A percentile compares a stretch with the other conserved stretches of the same genome.
Evolutionary conservation across 805 yeast species (phyloP).

Genomic region (Candida insectorum): DNA sequence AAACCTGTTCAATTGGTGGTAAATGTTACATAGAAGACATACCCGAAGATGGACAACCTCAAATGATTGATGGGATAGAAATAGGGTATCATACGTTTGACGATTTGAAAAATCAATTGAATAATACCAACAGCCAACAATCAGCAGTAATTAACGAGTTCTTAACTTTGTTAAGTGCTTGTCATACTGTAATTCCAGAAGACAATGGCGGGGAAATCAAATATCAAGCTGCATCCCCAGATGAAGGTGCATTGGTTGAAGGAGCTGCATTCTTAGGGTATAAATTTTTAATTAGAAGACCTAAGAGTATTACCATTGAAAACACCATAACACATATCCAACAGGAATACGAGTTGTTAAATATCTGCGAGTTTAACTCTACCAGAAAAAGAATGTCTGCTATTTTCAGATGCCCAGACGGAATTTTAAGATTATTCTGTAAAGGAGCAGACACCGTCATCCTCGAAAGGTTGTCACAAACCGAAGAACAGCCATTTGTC

Average conservation of each 20-base stretch:
- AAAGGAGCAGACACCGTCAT: constrained; percentile 99
- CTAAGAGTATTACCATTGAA: constrained; percentile 71
- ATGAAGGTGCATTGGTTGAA: constrained; percentile 96
- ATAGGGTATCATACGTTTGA: constrained; percentile 74
- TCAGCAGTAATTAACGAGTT: constrained; percentile 64
- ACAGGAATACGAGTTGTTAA: constrained; percentile 70
- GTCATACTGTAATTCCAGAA: constrained; percentile 98
- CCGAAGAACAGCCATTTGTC: constrained; percentile 67
- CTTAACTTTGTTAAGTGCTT: constrained; percentile 78
- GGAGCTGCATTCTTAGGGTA: constrained; percentile 93
- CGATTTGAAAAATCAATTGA: constrained; percentile 43
- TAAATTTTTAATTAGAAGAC: constrained; percentile 79
- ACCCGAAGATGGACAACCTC: constrained; percentile 84
- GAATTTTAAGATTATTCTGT: constrained; percentile 79
- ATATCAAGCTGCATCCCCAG: constrained; percentile 99
- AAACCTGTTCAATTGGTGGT: constrained; percentile 90
- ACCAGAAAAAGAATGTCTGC: constrained; percentile 98
- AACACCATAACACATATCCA: constrained; percentile 42
- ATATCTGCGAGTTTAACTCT: constrained; percentile 94
- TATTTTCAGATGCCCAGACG: constrained; percentile 91
- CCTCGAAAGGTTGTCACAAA: constrained; percentile 70
- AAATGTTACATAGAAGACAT: constrained; percentile 80
- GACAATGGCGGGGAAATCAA: constrained; percentile 64
- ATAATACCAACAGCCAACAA: constrained; percentile 42
- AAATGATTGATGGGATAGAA: constrained; percentile 72